A percentile compares a stretch with the other conserved stretches of the same genome.
Evolutionary conservation across 2,329 filamentous ascomycete species (phyloP).

Genomic region (Aschersonia sp.): DNA sequence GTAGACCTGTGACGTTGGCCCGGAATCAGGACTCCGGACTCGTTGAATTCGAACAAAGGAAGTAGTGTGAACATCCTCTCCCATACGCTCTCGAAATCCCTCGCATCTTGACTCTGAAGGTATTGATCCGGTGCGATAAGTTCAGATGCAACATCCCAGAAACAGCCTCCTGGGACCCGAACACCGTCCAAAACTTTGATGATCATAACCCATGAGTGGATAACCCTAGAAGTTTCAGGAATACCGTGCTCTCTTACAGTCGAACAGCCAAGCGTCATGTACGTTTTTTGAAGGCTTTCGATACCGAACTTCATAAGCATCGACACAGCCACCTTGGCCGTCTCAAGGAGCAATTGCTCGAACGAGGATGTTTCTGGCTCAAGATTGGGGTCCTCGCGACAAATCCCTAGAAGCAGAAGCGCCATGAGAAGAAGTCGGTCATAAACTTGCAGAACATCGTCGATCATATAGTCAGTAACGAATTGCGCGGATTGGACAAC

Average conservation of each 20-base stretch:
- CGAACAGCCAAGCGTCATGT: constrained; percentile 30
- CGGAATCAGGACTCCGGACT: constrained; percentile 30
- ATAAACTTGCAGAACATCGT: constrained; percentile 11
- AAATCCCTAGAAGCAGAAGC: constrained; percentile 26
- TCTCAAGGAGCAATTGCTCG: constrained; percentile 32
- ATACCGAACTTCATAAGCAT: constrained; percentile 28
- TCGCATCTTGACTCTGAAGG: constrained; percentile 24
- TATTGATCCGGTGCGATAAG: constrained; percentile 21
- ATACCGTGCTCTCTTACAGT: constrained; percentile 36
- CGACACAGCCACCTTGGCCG: constrained; percentile 22
- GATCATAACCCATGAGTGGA: constrained; percentile 43
- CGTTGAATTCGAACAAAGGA: constrained; percentile 45
- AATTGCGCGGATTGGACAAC: constrained; percentile 4
- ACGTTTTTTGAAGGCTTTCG: constrained; percentile 27
- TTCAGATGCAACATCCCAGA: constrained; percentile 44
- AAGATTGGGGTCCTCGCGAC: constrained; percentile 17
- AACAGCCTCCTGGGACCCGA: constrained; percentile 34
- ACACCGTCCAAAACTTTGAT: constrained; percentile 38
- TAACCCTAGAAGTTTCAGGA: constrained; percentile 23
- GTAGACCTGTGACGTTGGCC: constrained; percentile 14
- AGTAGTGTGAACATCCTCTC: constrained; percentile 43
- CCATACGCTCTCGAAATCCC: constrained; percentile 42
- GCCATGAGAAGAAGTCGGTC: constrained; percentile 17
- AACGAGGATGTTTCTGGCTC: constrained; percentile 24
- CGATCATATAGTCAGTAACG: constrained; percentile 1